Percentiles rank a stretch among this genome's conserved stretches.
phyloP scores from a whole-genome alignment of 2,329 filamentous ascomycete genomes.

The Elsinoe ampelina region DNA sequence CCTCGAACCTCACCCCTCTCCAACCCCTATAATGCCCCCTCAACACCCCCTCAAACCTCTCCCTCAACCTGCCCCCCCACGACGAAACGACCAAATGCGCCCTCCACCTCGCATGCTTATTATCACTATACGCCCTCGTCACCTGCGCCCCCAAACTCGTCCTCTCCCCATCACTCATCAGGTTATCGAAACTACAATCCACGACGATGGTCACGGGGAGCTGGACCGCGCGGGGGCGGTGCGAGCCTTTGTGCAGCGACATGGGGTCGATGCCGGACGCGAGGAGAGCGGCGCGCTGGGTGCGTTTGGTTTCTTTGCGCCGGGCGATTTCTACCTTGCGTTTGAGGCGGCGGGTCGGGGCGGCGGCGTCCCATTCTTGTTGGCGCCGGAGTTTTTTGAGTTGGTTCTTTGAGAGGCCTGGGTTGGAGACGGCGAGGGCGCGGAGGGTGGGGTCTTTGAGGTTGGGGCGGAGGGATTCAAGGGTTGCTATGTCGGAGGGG shows the following conservation, averaged over 20 bases:
- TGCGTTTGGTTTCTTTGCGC: conserved; percentile 43
- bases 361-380: conserved; percentile 66
- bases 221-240: conserved; percentile 36
- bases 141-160: conserved; percentile 77
- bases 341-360: conserved; percentile 47
- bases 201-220: conserved; percentile 74
- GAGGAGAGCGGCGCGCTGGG: conserved; percentile 20
- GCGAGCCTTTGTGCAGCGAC: conserved; percentile 13
- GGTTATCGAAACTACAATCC: conserved; percentile 83
- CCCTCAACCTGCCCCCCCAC: conserved; percentile 63
- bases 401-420: conserved; percentile 69
- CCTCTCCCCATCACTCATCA: conserved; percentile 80
- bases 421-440: conserved; percentile 10
- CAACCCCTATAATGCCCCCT: conserved; percentile 63
- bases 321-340: conserved; percentile 48
- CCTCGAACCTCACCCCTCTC: conserved; percentile 66
- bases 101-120: conserved; percentile 57
- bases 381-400: conserved; percentile 67
- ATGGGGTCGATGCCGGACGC: conserved; percentile 4
- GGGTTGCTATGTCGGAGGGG: background rate
- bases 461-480: background rate
- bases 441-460: conserved; percentile 4
- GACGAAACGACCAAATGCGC: conserved; percentile 68
- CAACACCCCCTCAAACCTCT: conserved; percentile 71
- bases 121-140: conserved; percentile 83